Evolutionary conservation across 352 stramenopile genomes (phyloP).

Genomic region (Thalassiosira exigua): DNA sequence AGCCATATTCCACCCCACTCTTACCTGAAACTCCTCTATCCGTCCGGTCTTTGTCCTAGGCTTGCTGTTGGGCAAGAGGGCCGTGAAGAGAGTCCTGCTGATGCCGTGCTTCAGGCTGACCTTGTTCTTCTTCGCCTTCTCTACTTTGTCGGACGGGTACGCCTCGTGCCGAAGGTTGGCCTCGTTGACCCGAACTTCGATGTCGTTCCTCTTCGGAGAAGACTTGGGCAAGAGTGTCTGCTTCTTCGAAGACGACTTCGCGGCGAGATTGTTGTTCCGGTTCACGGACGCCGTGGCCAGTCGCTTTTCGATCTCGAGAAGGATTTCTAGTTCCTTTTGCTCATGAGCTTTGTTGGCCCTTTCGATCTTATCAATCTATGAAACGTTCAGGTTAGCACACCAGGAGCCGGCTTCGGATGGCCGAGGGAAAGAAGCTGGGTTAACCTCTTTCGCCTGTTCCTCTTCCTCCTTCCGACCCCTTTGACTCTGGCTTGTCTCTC

Average conservation of each 20-base stretch:
- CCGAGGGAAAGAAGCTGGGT: no score
- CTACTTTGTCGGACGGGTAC: slow-evolving; percentile 15
- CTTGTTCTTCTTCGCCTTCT: slow-evolving; percentile 16
- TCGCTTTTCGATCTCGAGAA: slow-evolving; percentile 10
- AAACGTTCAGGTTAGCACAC: no score
- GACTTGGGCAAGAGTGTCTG: neutral
- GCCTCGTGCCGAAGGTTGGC: slow-evolving; percentile 16
- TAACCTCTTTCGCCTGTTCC: no score
- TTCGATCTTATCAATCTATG: no score
- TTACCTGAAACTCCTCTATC: slow-evolving; percentile 13
- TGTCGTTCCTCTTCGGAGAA: neutral
- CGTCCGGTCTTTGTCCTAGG: neutral
- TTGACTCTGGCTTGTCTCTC: no score
- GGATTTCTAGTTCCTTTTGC: no score
- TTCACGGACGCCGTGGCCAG: slow-evolving; percentile 4
- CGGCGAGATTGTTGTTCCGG: slow-evolving; percentile 2
- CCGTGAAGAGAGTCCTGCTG: neutral
- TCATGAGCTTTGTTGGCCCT: no score
- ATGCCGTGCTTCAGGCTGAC: slow-evolving; percentile 7
- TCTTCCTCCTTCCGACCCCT: no score
- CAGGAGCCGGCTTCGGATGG: no score
- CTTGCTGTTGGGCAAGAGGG: neutral
- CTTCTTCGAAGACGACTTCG: slow-evolving; percentile 8
- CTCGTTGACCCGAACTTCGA: slow-evolving; percentile 12
- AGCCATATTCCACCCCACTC: no score